Conservation (phyloP, 495 filamentous ascomycete genomes). For the Neurospora hispaniola region DNA sequence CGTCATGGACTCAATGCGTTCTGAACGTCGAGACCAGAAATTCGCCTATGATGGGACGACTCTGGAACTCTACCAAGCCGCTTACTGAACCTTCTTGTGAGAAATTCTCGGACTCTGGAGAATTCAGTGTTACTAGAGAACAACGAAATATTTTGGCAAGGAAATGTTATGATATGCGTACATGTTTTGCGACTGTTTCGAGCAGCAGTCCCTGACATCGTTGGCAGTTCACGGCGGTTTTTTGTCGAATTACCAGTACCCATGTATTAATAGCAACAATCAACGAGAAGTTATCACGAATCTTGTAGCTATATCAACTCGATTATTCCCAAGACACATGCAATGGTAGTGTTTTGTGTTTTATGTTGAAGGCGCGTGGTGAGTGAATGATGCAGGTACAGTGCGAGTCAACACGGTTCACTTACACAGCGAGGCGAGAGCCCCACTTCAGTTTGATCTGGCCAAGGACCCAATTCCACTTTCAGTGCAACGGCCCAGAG, state of each 20-base stretch:
- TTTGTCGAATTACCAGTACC: neutral
- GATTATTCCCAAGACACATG: neutral
- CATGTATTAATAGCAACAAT: neutral
- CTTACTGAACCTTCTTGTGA: neutral
- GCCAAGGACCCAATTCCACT: neutral
- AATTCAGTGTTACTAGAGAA: neutral
- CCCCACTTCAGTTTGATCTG: neutral
- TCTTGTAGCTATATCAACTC: neutral
- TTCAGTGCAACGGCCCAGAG: neutral
- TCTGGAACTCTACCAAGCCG: neutral
- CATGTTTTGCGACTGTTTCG: neutral
- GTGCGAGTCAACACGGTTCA: neutral
- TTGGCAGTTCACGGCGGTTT: neutral
- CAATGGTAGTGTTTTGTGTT: neutral
- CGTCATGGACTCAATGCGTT: neutral
- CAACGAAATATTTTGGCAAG: neutral
- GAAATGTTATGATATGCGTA: neutral
- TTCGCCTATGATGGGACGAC: neutral
- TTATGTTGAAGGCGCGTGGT: neutral
- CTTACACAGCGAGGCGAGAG: neutral
- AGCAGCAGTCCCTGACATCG: neutral
- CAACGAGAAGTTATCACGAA: neutral
- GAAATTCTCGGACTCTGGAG: too few species aligned
- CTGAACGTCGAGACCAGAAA: neutral
- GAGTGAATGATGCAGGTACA: neutral